Evolutionary conservation across 148 eudicot species (phyloP), one percentile per base, ranked within the genome.

Genomic region (Arbutus unedo): DNA sequence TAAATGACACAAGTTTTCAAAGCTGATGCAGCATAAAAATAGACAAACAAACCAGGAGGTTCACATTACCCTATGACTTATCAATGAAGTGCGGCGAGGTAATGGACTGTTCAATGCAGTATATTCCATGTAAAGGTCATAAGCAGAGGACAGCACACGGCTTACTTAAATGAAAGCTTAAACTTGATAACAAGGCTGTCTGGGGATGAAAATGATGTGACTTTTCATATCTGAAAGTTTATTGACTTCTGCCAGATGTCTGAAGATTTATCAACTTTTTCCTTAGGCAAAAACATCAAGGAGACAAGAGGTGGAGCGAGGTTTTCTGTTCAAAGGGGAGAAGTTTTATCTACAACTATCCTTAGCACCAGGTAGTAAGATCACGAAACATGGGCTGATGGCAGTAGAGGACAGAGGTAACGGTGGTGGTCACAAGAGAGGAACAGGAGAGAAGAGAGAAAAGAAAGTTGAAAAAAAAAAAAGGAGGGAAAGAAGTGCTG

Each of bases 111-210:
- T 64, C 66, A 59, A 59, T 59, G 66, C 25, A 59, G 25, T 64
- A 64, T 64, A 31, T 64, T 25, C 70, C 41, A 64, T 64, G 41
- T 10, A 64, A 64, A 16, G 10, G 21, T 59, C 19, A 64, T 23
- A 64, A 23, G 68, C 68, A 64, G 38, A 64, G 68, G 68, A 64
- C 68, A 64, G 68, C 38, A 64, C 68, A 64, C 68, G 18, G 16
- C 41, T 23, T 48, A 48, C 51, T 49, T 51, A 31, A 76, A 76
- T 51, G 38, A 31, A 31, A 31, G 10, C 45, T 47, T 54, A 31
- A n/a, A 38, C 47, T 5, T 76, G 53, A 4, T 53, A 54, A 5
- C 62, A 53, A 74, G 55, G 56, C 60, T 53, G 55, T 23, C 41
- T 4, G 57, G 43, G 60, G 5, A 25, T 14, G 41, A 66, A 66